phyloP scores from a whole-genome alignment of 2,329 filamentous ascomycete genomes.

The Cladobotryum mycophilum region DNA sequence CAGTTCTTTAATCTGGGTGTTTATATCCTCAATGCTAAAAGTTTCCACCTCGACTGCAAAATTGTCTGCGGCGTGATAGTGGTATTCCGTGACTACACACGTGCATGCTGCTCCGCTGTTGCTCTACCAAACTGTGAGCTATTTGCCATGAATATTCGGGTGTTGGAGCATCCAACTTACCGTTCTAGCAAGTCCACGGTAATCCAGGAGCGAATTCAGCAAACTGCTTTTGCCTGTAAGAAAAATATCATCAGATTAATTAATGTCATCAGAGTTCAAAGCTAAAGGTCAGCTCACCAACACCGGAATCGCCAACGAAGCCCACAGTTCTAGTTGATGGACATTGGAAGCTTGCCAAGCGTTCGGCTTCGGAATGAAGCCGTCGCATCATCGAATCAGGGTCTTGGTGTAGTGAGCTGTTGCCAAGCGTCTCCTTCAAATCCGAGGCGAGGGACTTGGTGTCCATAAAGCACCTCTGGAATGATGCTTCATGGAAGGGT shows the following conservation, averaged over 20 bases:
- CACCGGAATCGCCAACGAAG: slow-evolving; percentile 43
- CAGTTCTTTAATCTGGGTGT: slow-evolving; percentile 28
- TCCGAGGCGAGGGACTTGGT: slow-evolving; percentile 27
- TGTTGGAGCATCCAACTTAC: slow-evolving; percentile 25
- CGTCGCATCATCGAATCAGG: slow-evolving; percentile 32
- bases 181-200: slow-evolving; percentile 31
- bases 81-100: slow-evolving; percentile 42
- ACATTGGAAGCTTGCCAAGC: slow-evolving; percentile 31
- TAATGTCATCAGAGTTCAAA: too few relatives aligned
- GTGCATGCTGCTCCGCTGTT: slow-evolving; percentile 40
- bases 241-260: not conserved
- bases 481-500: slow-evolving; percentile 28
- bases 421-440: slow-evolving; percentile 28
- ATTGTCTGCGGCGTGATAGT: slow-evolving; percentile 26
- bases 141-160: not conserved
- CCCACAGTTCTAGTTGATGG: slow-evolving; percentile 36
- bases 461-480: slow-evolving; percentile 29
- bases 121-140: slow-evolving; percentile 27
- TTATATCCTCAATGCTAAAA: slow-evolving; percentile 27
- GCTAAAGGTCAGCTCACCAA: slow-evolving; percentile 24
- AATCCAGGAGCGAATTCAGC: slow-evolving; percentile 42
- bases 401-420: slow-evolving; percentile 28
- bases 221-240: slow-evolving; percentile 41
- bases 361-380: slow-evolving; percentile 26
- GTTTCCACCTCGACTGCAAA: slow-evolving; percentile 30